These are phyloP conservation scores for Eucalyptus camaldulensis DNA, from an alignment of 345 rosid genomes.

Conservation along the genomic window DNA sequence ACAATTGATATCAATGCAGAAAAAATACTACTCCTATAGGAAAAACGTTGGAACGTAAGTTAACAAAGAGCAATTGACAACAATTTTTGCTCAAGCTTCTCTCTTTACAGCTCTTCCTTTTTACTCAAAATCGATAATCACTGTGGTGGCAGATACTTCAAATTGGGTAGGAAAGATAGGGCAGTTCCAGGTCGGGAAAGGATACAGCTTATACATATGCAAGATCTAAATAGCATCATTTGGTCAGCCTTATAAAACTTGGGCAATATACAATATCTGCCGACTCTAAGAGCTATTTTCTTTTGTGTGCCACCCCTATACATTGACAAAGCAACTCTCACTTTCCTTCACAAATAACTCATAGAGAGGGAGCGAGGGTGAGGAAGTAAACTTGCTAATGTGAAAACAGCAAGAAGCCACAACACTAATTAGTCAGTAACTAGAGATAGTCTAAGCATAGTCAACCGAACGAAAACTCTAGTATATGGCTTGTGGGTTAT, in stretches of 20 bases:
- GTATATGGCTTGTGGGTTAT: neutral
- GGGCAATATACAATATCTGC: neutral
- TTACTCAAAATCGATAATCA: neutral
- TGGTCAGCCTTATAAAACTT: neutral
- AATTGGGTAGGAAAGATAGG: neutral
- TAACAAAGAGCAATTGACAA: neutral
- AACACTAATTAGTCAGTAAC: neutral
- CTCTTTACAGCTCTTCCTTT: neutral
- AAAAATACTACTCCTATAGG: neutral
- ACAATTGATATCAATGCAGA: neutral
- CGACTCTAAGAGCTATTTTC: neutral
- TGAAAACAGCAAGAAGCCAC: neutral
- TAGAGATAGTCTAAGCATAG: neutral
- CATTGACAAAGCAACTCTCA: neutral
- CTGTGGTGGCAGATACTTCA: neutral
- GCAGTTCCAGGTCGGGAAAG: neutral
- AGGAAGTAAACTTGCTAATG: neutral
- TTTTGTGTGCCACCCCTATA: neutral
- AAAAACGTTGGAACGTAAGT: neutral
- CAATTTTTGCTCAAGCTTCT: neutral
- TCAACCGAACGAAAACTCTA: neutral
- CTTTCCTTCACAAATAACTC: neutral
- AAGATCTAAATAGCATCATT: neutral
- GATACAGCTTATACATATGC: neutral
- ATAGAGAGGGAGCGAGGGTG: neutral